Base-by-base conservation (phyloP, 2,329 filamentous ascomycete species). In the Trichoderma guizhouense region DNA sequence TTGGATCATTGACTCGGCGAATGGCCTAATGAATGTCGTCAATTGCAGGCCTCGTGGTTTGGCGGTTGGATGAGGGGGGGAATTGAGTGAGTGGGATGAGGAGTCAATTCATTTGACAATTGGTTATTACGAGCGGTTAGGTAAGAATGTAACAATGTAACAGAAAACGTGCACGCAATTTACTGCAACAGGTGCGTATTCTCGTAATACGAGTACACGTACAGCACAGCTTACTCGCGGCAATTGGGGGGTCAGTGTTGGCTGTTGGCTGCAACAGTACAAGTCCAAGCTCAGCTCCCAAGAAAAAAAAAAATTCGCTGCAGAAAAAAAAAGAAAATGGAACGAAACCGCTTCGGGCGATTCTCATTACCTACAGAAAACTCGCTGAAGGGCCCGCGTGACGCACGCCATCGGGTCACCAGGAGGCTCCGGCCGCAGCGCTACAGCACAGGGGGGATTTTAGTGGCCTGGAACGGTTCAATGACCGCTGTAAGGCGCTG, bases 361-460 rank as follows among this genome's bases (percentile, higher is more conserved):
- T 72, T 72, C 58, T 32, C 58, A 72, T 72, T 72, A 72, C 68
- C 68, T 72, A 72, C 71, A 72, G 67, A 28, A 71, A 72, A 72
- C 71, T 71, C 61, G 21, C 36, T 39, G 58, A 51, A 28, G 21
- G 34, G 47, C 58, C 71, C 71, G 51, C 71, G 67, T 71, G 71
- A 72, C 67, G 60, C 67, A 71, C 71, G 67, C 71, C 66, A 71
- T 70, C 67, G 65, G 51, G 51, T 72, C 69, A 66, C 62, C 69
- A 71, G 62, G 69, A 71, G 68, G 55, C 63, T 15, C 36, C 36
- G 61, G 61, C 15, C 34, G 14, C 47, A 67, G 64, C 64, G 64
- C 64, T 47, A 30, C 51, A 43, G 30, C 34, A 36, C 34, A 8
- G n/a, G 21, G 11, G 14, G 39, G 1, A 18, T 43, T 43, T 24